Evolutionary conservation across 169 alveolate species (phyloP).

Genomic region (Plasmodium vinckei): DNA sequence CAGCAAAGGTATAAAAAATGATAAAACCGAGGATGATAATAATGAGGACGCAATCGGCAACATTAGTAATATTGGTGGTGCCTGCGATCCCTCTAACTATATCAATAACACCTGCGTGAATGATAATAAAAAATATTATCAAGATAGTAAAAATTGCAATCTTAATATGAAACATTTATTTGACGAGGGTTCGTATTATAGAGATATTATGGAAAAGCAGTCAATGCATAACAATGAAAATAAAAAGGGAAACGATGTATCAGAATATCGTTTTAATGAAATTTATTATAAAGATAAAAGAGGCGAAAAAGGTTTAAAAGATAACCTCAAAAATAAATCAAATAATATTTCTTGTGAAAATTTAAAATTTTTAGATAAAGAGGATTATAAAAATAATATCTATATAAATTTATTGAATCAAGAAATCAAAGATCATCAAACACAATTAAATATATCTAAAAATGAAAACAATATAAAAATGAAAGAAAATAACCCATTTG

Average conservation of each 20-base stretch:
- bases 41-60: background rate
- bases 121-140: background rate
- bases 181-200: background rate
- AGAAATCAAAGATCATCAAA: conserved; percentile 11
- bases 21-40: conserved; percentile 3
- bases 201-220: conserved; percentile 13
- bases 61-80: background rate
- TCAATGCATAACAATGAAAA: conserved; percentile 11
- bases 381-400: conserved; percentile 1
- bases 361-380: conserved; percentile 19
- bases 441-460: conserved; percentile 1
- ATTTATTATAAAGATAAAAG: conserved; percentile 20
- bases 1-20: conserved; percentile 60
- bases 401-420: conserved; percentile 20
- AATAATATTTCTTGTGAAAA: conserved; percentile 23
- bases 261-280: conserved; percentile 7
- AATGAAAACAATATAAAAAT: background rate
- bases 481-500: conserved; percentile 40
- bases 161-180: background rate
- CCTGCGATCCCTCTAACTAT: background rate
- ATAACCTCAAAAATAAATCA: conserved; percentile 15
- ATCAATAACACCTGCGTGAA: background rate
- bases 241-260: background rate
- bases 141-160: background rate
- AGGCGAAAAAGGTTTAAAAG: background rate